Conservation (phyloP, 306 rosid species). For the Senna siamea region DNA sequence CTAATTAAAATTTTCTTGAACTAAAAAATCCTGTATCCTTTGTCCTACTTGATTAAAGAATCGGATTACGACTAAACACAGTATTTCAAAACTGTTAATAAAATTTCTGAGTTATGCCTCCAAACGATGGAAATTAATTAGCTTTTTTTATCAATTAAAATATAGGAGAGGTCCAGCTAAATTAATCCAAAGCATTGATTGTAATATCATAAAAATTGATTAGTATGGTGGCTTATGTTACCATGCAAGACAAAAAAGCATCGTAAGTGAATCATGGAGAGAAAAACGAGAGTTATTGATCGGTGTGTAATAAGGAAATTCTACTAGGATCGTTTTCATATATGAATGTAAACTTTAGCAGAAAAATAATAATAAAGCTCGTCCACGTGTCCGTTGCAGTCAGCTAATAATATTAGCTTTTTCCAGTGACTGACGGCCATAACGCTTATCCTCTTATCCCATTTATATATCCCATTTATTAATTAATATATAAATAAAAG, state of each 20-base stretch:
- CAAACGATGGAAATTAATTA: neutral
- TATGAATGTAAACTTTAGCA: constrained; percentile 4
- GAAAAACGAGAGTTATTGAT: neutral
- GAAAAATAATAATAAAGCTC: constrained; percentile 15
- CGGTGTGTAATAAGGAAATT: neutral
- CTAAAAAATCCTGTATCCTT: too few species aligned
- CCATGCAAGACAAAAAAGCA: neutral
- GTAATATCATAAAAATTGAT: neutral
- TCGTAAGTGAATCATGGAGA: neutral
- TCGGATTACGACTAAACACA: too few species aligned
- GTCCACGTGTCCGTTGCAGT: constrained; percentile 36
- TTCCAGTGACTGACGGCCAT: constrained; percentile 48
- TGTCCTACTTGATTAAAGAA: too few species aligned
- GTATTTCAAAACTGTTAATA: too few species aligned
- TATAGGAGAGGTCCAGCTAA: too few species aligned
- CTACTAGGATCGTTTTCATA: neutral
- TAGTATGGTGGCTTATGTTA: neutral
- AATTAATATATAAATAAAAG: too few species aligned
- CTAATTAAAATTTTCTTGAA: too few species aligned
- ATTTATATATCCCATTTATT: neutral
- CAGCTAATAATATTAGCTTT: constrained; percentile 31
- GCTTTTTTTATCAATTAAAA: too few species aligned
- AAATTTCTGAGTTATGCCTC: too few species aligned
- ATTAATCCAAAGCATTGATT: constrained; percentile 1
- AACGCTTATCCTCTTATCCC: constrained; percentile 37